Evolutionary conservation across 345 rosid genomes (phyloP), one percentile per base, ranked within the genome.

Genomic region (Melaleuca quinquenervia): DNA sequence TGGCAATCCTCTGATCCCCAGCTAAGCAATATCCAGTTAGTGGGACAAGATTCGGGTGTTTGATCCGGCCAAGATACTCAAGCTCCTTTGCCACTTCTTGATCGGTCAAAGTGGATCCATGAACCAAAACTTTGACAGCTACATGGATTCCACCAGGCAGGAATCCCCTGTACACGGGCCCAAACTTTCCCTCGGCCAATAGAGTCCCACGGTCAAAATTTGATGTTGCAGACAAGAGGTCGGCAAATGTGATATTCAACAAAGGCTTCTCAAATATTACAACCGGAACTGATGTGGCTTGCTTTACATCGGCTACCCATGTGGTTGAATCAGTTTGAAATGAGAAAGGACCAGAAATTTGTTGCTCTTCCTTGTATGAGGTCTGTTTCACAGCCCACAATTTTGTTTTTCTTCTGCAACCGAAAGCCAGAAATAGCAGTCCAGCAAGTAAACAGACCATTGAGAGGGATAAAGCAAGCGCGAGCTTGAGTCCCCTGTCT

Each of bases 231-330:
- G 94, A 88, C 86, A 96, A 89, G 91, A 96, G 96, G 92, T 96
- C 98, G 1, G 92, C 98, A 85, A 96, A 96, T 52, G 98, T 95
- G 75, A 95, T 92, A 87, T 93, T 92, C 91, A 94, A 80, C 91
- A 96, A 88, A 58, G 99, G 99, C 87, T 96, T 96, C 94, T 95
- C 99, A 86, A 96, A 95, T 32, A 96, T 93, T 83, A 96, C 94
- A 11, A 94, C 98, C 0, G 92, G 93, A 52, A 95, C 98, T 6
- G 94, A 91, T 18, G 87, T 91, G 70, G 98, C 98, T 85, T 94
- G 97, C 92, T 95, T 96, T 82, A 96, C 96, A 92, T 95, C 98
- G 51, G 99, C 99, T 5, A 96, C 94, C 98, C 98, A 95, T 50
- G 96, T 95, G 14, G 96, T 94, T 6, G 98, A 96, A 93, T 96